Conservation (phyloP, 495 filamentous ascomycete genomes). For the Oidiodendron maius region DNA sequence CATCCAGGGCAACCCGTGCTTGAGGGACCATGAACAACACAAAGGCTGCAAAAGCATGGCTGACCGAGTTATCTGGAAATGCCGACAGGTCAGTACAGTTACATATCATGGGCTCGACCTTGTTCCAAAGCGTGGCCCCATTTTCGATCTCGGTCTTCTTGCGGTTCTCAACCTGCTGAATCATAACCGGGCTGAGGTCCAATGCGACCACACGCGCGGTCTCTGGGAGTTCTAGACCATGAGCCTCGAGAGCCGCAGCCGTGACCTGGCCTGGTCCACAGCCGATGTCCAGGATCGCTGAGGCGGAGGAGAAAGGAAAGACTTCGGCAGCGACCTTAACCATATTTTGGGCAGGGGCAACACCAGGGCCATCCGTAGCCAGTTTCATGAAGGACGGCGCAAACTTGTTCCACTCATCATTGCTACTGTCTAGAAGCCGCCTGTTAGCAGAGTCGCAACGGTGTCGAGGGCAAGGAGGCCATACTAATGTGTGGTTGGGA, state of each 20-base stretch:
- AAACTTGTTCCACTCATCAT: neutral
- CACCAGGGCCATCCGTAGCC: neutral
- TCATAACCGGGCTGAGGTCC: conserved; percentile 9
- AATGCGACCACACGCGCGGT: neutral
- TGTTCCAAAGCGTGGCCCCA: neutral
- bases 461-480: no score
- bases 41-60: conserved; percentile 1
- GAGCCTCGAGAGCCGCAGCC: neutral
- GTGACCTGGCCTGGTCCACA: conserved; percentile 4
- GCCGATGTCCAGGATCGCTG: conserved; percentile 6
- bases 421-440: no score
- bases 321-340: neutral
- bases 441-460: no score
- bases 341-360: neutral
- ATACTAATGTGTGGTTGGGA: no score
- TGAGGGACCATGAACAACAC: conserved; percentile 1
- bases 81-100: neutral
- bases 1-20: neutral
- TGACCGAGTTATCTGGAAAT: conserved; percentile 2
- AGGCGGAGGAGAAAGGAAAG: neutral
- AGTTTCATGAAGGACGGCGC: neutral
- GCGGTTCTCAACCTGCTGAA: neutral
- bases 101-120: neutral
- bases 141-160: no score
- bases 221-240: conserved; percentile 1